Conservation (phyloP, 371 early-diverging fungal genomes). For the Circinella minor region DNA sequence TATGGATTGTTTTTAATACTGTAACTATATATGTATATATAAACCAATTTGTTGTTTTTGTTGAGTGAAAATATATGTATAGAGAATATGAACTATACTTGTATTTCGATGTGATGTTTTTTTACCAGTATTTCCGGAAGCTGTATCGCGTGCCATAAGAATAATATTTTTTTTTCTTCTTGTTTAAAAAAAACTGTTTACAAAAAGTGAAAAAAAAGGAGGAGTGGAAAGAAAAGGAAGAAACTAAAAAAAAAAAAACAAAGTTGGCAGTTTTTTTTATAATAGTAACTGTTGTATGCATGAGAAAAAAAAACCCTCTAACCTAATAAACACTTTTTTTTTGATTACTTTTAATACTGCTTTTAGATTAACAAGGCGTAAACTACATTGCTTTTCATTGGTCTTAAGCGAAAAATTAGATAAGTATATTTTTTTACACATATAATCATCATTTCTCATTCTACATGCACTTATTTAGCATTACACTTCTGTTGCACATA, state of each 20-base stretch:
- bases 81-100: too few relatives aligned
- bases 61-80: too few relatives aligned
- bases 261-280: constrained; percentile 6
- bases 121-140: constrained; percentile 6
- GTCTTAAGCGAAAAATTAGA: not conserved
- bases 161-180: not conserved
- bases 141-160: not conserved
- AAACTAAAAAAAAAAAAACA: not conserved
- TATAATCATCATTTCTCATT: not conserved
- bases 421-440: too few relatives aligned
- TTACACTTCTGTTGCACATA: not conserved
- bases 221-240: not conserved
- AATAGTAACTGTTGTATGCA: not conserved
- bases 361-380: constrained; percentile 2
- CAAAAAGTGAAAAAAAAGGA: not conserved
- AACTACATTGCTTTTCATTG: not conserved
- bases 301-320: not conserved
- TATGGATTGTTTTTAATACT: not conserved
- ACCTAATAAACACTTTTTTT: not conserved
- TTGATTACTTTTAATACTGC: not conserved
- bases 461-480: not conserved
- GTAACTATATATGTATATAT: not conserved
- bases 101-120: not conserved
- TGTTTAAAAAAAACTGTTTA: not conserved
- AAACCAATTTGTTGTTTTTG: not conserved